Conservation (phyloP, 345 rosid genomes). For the Cochlearia excelsa region DNA sequence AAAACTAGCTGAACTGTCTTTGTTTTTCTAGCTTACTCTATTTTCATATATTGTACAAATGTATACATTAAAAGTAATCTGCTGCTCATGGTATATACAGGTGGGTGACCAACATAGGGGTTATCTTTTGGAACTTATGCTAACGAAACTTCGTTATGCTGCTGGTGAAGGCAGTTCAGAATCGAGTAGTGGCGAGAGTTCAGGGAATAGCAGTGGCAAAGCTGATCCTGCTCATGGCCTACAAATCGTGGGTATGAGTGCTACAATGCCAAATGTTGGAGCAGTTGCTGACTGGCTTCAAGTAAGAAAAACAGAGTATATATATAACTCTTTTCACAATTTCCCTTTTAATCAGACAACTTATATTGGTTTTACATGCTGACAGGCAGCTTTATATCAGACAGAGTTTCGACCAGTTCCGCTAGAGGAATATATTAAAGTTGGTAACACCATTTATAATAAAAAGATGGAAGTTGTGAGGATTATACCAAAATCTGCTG, state of each 20-base stretch:
- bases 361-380: conserved; percentile 25
- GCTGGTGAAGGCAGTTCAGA: conserved; percentile 86
- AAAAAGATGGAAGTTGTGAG: conserved; percentile 75
- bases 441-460: conserved; percentile 78
- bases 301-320: conserved; percentile 44
- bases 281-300: conserved; percentile 99
- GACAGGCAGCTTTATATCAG: conserved; percentile 88
- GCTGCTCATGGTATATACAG: conserved; percentile 42
- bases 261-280: conserved; percentile 97
- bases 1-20: conserved; percentile 23
- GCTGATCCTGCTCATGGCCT: conserved; percentile 75
- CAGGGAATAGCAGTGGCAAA: conserved; percentile 76
- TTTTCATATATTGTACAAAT: conserved; percentile 4
- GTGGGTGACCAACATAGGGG: conserved; percentile 97
- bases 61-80: conserved; percentile 21
- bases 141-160: conserved; percentile 97
- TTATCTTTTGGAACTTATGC: conserved; percentile 89
- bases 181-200: conserved; percentile 81
- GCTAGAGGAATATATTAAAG: conserved; percentile 83
- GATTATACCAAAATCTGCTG: conserved; percentile 65
- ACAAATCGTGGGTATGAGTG: conserved; percentile 99
- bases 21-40: conserved; percentile 20
- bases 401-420: conserved; percentile 98
- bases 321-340: background rate
- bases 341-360: conserved; percentile 11